Evolutionary conservation across 2,329 filamentous ascomycete genomes (phyloP), one percentile per base, ranked within the genome.

Genomic region (Apiospora phragmitis): DNA sequence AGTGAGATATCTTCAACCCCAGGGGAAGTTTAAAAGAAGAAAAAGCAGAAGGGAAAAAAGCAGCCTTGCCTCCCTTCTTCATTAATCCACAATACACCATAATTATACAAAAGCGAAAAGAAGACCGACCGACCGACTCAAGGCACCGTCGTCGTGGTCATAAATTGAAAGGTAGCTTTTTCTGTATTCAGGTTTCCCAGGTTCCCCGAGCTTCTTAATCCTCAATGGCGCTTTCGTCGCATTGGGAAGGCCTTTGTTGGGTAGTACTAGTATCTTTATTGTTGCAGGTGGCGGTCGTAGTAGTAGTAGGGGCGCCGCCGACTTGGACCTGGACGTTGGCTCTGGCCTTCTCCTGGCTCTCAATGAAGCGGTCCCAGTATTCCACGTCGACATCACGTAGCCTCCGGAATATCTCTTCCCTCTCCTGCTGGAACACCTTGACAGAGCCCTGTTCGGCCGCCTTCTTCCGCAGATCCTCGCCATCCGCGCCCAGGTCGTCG

Each of bases 381-480:
- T 90, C 88, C 0, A 90, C 89, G 73, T 94, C 93, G 38, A 87
- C 86, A 6, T 88, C 88, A 24, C 88, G 84, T 73, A 91, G 77
- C 67, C 80, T 76, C 71, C 82, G 81, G 51, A 86, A 78, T 26
- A 90, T 83, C 68, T 86, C 77, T 21, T 87, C 85, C 70, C 82
- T 84, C 73, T 90, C 80, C 76, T 91, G 88, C 75, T 88, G 85
- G 74, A 94, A 90, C 0, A 89, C 87, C 70, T 84, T 83, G 16
- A 92, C 84, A 68, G 88, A 87, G 0, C 92, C 91, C 74, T 88
- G 86, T 55, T 86, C 83, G 68, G 86, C 83, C 4, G 89, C 85
- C 75, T 86, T 86, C 65, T 83, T 81, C 70, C 81, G 80, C 67
- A 92, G 80, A 32, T 88, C 85, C 72, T 89, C 87, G 51, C 91